Conservation (phyloP, 2,329 filamentous ascomycete species). For the Spiromastix sp. region DNA sequence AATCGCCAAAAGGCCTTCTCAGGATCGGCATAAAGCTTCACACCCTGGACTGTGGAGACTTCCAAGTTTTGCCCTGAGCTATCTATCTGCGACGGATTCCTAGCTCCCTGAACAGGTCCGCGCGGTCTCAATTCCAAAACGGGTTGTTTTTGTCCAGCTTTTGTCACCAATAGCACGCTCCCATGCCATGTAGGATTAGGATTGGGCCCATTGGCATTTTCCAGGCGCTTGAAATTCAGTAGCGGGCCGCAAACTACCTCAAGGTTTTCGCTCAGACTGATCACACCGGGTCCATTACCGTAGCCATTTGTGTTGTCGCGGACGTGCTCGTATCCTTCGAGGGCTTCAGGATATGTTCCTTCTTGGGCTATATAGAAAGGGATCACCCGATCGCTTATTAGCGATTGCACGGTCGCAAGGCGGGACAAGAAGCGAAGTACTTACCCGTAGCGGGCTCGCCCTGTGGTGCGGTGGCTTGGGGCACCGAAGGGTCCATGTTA, state of each 20-base stretch:
- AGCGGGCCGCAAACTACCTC: conserved; percentile 39
- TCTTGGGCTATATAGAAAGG: background rate
- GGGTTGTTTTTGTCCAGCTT: conserved; percentile 54
- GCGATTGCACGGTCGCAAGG: no score
- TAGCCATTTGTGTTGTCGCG: conserved; percentile 12
- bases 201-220: conserved; percentile 19
- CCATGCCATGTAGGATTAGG: conserved; percentile 60
- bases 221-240: conserved; percentile 39
- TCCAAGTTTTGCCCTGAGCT: conserved; percentile 7
- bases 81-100: background rate
- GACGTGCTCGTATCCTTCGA: conserved; percentile 10
- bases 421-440: no score
- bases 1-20: conserved; percentile 51
- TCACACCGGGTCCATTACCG: conserved; percentile 15
- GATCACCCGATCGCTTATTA: no score
- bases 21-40: conserved; percentile 51
- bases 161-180: conserved; percentile 74
- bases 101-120: conserved; percentile 21
- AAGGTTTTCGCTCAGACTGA: conserved; percentile 16
- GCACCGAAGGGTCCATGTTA: no score
- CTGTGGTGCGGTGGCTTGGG: no score
- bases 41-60: conserved; percentile 30
- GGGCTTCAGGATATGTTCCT: conserved; percentile 1
- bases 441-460: no score
- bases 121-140: conserved; percentile 42